Evolutionary conservation across 108 stramenopile genomes (phyloP).

Genomic region (Seminavis robusta): DNA sequence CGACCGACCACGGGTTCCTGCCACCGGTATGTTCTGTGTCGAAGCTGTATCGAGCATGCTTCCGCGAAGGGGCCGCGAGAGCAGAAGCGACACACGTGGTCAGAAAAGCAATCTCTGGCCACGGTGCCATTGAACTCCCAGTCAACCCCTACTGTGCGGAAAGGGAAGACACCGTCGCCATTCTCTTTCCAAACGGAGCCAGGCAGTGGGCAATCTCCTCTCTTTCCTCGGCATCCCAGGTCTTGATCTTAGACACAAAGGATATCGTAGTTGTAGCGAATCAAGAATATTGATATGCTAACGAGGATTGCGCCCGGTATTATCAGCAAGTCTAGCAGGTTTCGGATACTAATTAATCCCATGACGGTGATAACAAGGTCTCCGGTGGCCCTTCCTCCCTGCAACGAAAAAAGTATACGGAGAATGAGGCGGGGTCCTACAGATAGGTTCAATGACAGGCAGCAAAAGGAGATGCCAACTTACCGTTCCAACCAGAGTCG

Average conservation of each 20-base stretch:
- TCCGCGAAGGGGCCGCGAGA: too few relatives aligned
- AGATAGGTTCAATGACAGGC: neutral
- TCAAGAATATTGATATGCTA: conserved; percentile 10
- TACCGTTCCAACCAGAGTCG: conserved; percentile 32
- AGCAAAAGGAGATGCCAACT: neutral
- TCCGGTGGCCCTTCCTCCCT: conserved; percentile 47
- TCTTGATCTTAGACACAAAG: conserved; percentile 21
- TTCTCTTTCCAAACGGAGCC: too few relatives aligned
- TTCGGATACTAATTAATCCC: conserved; percentile 54
- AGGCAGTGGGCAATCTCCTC: too few relatives aligned
- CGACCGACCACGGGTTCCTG: too few relatives aligned
- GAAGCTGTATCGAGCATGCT: too few relatives aligned
- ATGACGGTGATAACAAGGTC: conserved; percentile 62
- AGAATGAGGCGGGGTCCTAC: neutral
- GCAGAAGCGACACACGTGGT: too few relatives aligned
- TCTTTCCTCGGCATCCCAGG: neutral
- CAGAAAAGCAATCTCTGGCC: too few relatives aligned
- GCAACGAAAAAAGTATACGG: neutral
- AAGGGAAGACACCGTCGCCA: too few relatives aligned
- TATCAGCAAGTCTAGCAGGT: conserved; percentile 56
- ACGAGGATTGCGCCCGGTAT: conserved; percentile 35
- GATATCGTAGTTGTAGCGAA: conserved; percentile 22
- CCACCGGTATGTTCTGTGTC: too few relatives aligned
- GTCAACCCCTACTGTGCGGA: too few relatives aligned
- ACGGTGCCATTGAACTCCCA: too few relatives aligned